Base-by-base conservation (phyloP, 2,329 filamentous ascomycete genomes). In the Nothopassalora personata region DNA sequence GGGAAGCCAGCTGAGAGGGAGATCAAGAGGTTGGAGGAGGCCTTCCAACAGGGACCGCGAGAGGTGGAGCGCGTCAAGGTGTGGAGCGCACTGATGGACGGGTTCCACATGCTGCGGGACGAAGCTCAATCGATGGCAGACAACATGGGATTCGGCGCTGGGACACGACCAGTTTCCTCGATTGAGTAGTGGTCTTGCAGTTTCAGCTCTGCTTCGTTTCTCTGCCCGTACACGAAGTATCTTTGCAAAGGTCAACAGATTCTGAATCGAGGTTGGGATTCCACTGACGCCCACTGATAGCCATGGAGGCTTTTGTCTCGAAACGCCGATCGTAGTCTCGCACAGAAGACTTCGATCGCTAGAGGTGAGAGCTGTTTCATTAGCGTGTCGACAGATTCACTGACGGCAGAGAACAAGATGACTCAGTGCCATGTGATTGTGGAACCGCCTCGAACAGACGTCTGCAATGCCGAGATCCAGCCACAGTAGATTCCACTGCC, bases 401-500 rank as follows among this genome's bases (percentile, higher is more conserved):
- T 3, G 1, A 10, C 18, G 5, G 6, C 46, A 13, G 2, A 10
- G 1, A 11, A 13, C 19, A 11, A 18, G 11, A 27, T 28, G 5
- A 49, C 46, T 54, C 13, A 58, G 36, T 0, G 50, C 56, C 58
- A 60, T 57, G 1, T 60, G 52, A 27, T 58, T 59, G 23, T 53
- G 55, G 23, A 64, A 64, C 15, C 57, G 53, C n/a, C 60, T 47
- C 2, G 60, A 61, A 27, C 62, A 64, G 34, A 64, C 62, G 23
- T 59, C 62, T 1, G 58, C 60, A 6, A 64, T 33, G 11, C 62
- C 60, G 27, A 62, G 46, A 48, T 60, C 60, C 45, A 60, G 36
- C 0, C 60, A 45, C 0, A 64, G 33, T 48, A 61, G 59, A 59
- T 64, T 64, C 59, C 59, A 64, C 39, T 58, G 57, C 9, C 64